Conservation (phyloP, 73 alveolate genomes). For the Breviolum minutum region DNA sequence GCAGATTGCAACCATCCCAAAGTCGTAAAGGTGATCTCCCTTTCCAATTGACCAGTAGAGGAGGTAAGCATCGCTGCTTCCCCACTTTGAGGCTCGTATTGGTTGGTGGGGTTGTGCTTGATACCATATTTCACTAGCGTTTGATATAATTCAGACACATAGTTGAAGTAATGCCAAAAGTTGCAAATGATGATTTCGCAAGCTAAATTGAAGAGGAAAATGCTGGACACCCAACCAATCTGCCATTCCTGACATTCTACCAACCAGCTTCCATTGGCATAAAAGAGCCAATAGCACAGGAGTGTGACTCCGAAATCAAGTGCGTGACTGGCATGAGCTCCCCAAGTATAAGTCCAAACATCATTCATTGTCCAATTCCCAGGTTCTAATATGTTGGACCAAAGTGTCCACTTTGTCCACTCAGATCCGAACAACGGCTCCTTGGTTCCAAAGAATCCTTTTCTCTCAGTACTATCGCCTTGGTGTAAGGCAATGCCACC, state of each 20-base stretch:
- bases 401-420: constrained; percentile 3
- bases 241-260: constrained; percentile 35
- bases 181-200: constrained; percentile 42
- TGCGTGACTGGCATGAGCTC: constrained; percentile 57
- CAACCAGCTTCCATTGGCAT: constrained; percentile 51
- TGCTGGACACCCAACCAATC: constrained; percentile 38
- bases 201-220: constrained; percentile 17
- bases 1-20: constrained; percentile 73
- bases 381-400: background rate
- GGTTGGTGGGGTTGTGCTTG: constrained; percentile 43
- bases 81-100: constrained; percentile 25
- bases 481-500: background rate
- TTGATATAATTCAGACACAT: constrained; percentile 7
- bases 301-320: constrained; percentile 22
- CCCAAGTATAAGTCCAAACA: constrained; percentile 43
- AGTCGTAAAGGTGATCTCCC: constrained; percentile 52
- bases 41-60: constrained; percentile 26
- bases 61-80: constrained; percentile 30
- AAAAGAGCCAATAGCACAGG: constrained; percentile 64
- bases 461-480: constrained; percentile 14
- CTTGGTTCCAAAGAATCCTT: constrained; percentile 54
- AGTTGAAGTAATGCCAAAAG: constrained; percentile 51
- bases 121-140: background rate
- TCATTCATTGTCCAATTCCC: constrained; percentile 27
- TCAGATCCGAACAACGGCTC: constrained; percentile 9